Conservation (phyloP, 805 yeast species). For the Clavispora fructus region DNA sequence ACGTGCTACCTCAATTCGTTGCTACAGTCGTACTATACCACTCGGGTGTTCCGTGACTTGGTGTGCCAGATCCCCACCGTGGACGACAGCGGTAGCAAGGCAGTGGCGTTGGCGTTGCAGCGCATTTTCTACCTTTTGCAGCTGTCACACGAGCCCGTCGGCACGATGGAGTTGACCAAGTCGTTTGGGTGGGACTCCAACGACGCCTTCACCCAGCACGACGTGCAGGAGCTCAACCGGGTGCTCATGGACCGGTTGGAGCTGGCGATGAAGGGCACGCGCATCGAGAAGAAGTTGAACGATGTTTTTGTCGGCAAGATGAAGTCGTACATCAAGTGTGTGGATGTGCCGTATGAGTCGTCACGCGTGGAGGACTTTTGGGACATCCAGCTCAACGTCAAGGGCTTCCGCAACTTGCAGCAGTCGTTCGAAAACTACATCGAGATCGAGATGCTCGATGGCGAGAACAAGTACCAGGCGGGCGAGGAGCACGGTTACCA, state of each 20-base stretch:
- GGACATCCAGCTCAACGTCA: conserved; percentile 96
- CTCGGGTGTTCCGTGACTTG: conserved; percentile 72
- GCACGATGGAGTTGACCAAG: conserved; percentile 79
- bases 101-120: conserved; percentile 80
- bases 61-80: conserved; percentile 89
- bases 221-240: conserved; percentile 93
- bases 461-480: conserved; percentile 94
- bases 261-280: conserved; percentile 82
- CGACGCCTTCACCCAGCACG: conserved; percentile 97
- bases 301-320: conserved; percentile 92
- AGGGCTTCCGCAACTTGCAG: conserved; percentile 64
- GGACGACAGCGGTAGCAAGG: conserved; percentile 9
- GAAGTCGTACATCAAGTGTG: conserved; percentile 91
- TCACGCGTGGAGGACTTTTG: conserved; percentile 91
- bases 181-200: conserved; percentile 97
- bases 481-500: conserved; percentile 80
- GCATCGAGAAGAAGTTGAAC: conserved; percentile 51
- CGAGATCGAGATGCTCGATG: conserved; percentile 82
- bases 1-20: conserved; percentile 94
- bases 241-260: conserved; percentile 93
- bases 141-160: conserved; percentile 69
- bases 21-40: conserved; percentile 84
- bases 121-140: conserved; percentile 78
- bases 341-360: conserved; percentile 89
- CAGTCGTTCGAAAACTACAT: conserved; percentile 82